Conservation (phyloP, 306 rosid species). For the Cucurbita pepo region DNA sequence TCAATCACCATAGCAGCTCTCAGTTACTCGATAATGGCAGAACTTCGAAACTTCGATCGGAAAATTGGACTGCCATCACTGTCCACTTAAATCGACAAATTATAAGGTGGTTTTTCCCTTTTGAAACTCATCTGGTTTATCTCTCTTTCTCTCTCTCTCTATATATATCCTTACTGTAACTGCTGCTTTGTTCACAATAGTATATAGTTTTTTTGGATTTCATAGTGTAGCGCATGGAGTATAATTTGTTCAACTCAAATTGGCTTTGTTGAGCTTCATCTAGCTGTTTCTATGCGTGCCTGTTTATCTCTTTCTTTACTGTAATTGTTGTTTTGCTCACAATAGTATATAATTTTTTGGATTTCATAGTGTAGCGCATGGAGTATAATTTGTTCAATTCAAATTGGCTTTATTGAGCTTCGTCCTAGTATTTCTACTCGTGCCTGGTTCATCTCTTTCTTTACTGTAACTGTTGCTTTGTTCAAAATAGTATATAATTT, state of each 20-base stretch:
- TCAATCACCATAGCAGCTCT: neutral
- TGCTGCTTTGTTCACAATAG: neutral
- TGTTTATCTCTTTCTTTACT: neutral
- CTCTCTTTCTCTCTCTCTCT: neutral
- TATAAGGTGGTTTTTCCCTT: neutral
- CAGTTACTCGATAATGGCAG: neutral
- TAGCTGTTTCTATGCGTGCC: neutral
- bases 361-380: neutral
- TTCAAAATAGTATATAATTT: neutral
- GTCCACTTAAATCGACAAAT: neutral
- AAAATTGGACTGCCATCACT: neutral
- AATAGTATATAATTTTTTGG: neutral
- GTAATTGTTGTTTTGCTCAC: neutral
- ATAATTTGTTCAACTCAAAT: neutral
- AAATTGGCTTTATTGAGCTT: neutral
- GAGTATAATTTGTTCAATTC: neutral
- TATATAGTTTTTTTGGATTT: neutral
- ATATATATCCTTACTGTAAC: neutral
- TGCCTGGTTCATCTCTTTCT: neutral
- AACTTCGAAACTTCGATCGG: neutral
- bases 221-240: neutral
- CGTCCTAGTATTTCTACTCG: neutral
- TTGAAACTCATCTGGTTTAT: neutral
- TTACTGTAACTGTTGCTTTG: neutral
- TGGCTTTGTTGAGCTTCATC: neutral